Percentiles rank a stretch among this genome's conserved stretches.
phyloP scores from a whole-genome alignment of 257 asterid genomes.

The Solanum appendiculatum region DNA sequence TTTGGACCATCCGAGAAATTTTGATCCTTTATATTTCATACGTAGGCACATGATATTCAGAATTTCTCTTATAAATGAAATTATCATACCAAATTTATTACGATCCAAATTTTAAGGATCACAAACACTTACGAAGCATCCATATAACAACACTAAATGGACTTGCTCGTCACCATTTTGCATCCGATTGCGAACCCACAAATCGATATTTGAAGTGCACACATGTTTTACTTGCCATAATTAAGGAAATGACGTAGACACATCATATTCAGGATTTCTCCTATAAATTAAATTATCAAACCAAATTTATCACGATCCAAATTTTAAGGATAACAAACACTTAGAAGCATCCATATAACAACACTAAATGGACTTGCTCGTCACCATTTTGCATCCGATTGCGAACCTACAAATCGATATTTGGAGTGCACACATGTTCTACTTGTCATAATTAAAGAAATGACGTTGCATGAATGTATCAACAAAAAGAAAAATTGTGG shows the following conservation, averaged over 20 bases:
- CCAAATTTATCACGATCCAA: background rate
- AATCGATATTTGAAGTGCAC: too few relatives aligned
- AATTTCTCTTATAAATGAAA: background rate
- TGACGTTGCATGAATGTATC: background rate
- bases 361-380: background rate
- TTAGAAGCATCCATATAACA: background rate
- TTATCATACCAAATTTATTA: background rate
- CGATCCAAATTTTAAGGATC: background rate
- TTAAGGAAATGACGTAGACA: background rate
- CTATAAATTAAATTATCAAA: background rate
- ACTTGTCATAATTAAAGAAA: background rate
- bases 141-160: background rate
- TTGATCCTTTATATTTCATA: background rate
- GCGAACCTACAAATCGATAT: background rate
- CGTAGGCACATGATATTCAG: background rate
- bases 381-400: background rate
- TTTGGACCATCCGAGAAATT: background rate
- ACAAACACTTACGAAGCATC: background rate
- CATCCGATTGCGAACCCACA: background rate
- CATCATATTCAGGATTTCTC: background rate
- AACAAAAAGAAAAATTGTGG: background rate
- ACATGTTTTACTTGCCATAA: background rate
- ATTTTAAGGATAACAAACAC: background rate
- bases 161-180: background rate
- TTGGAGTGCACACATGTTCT: background rate